Conservation (phyloP, 225 moss, liverwort and hornwort genomes). For the Physcomitrium patens region DNA sequence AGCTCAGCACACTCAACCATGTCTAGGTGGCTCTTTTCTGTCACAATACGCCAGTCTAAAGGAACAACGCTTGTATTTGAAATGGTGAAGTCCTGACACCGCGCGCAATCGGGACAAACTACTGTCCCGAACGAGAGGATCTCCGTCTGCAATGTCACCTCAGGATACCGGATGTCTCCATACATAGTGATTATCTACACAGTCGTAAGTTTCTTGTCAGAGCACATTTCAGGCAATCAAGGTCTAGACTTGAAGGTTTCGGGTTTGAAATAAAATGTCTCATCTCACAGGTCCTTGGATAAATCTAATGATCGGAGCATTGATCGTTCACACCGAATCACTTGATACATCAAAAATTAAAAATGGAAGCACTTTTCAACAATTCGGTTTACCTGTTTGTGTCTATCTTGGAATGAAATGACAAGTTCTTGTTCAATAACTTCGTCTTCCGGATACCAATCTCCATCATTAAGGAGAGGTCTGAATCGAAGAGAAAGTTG, state of each 20-base stretch:
- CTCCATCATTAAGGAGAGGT: constrained; percentile 35
- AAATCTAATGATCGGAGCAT: no score
- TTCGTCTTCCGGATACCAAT: constrained; percentile 42
- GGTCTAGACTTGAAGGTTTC: no score
- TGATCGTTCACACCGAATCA: no score
- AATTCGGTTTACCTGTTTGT: constrained; percentile 32
- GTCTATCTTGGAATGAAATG: constrained; percentile 35
- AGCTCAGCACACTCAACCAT: constrained; percentile 51
- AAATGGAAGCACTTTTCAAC: not conserved
- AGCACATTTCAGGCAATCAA: not conserved
- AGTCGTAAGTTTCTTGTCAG: not conserved
- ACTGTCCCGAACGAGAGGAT: constrained; percentile 44
- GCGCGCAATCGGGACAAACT: constrained; percentile 28
- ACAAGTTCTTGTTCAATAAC: constrained; percentile 35
- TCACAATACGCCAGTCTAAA: constrained; percentile 51
- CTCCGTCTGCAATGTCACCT: constrained; percentile 44
- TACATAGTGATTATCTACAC: constrained; percentile 41
- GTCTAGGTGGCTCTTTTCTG: constrained; percentile 44
- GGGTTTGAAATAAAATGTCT: no score
- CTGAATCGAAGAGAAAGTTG: constrained; percentile 44
- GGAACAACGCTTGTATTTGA: constrained; percentile 49
- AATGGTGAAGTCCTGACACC: constrained; percentile 52
- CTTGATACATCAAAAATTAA: not conserved
- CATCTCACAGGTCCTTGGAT: no score
- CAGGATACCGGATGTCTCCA: constrained; percentile 38